Evolutionary conservation across 2,329 filamentous ascomycete genomes (phyloP).

Genomic region (Colletotrichum filicis): DNA sequence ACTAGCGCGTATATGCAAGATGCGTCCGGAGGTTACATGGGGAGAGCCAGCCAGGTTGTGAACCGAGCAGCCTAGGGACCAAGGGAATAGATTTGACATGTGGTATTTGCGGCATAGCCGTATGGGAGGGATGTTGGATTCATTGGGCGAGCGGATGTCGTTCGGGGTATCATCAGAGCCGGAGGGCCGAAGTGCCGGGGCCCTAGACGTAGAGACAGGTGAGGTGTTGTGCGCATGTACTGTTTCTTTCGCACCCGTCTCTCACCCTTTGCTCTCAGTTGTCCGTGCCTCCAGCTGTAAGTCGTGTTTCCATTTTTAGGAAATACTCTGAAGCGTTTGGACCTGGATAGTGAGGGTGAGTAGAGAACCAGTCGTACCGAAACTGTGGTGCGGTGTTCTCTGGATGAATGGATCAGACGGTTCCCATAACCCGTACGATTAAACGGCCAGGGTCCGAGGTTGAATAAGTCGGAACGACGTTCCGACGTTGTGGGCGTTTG

Average conservation of each 20-base stretch:
- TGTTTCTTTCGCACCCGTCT: background rate
- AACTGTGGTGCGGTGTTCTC: background rate
- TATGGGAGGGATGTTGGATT: background rate
- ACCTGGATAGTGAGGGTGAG: background rate
- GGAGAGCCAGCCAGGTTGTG: background rate
- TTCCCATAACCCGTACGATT: background rate
- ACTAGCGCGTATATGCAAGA: conserved; percentile 29
- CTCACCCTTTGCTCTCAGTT: background rate
- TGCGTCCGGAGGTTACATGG: conserved; percentile 29
- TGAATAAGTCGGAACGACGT: background rate
- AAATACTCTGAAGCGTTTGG: background rate
- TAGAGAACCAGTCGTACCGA: background rate
- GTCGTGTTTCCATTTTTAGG: background rate
- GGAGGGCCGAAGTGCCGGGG: background rate
- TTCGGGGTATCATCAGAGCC: background rate
- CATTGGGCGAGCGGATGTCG: background rate
- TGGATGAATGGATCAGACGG: background rate
- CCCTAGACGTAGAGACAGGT: no score
- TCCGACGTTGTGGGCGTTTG: background rate
- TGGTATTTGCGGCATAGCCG: background rate
- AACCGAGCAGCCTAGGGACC: background rate
- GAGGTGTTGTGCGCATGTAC: background rate
- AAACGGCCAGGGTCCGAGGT: background rate
- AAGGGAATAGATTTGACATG: background rate
- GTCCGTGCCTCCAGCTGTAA: background rate